Percentiles rank a stretch among this genome's conserved stretches.
phyloP scores from a whole-genome alignment of 192 early-diverging fungal species.

The Coemansia sp. region DNA sequence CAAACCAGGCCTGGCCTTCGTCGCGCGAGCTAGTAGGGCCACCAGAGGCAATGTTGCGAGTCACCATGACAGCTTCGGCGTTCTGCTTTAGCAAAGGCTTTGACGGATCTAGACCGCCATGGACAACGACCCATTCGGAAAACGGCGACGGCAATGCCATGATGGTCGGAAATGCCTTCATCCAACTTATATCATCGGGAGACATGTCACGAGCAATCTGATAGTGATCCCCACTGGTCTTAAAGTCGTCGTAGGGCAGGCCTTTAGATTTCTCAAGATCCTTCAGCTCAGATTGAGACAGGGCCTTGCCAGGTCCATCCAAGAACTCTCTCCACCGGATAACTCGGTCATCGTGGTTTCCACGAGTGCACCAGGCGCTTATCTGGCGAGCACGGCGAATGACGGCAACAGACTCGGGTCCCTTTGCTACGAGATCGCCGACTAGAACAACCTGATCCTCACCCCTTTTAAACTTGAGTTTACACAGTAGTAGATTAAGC shows the following conservation, averaged over 20 bases:
- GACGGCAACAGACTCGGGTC: constrained; percentile 62
- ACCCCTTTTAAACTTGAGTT: constrained; percentile 35
- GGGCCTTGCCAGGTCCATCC: constrained; percentile 31
- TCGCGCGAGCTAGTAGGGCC: constrained; percentile 21
- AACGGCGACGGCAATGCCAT: constrained; percentile 51
- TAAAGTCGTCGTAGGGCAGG: constrained; percentile 27
- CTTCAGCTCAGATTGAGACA: constrained; percentile 16
- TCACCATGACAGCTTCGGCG: constrained; percentile 63
- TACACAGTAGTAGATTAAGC: constrained; percentile 57
- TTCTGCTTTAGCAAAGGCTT: constrained; percentile 56
- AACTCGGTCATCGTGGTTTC: constrained; percentile 76
- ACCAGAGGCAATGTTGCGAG: constrained; percentile 47
- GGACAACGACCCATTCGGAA: constrained; percentile 62
- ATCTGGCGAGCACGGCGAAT: constrained; percentile 56
- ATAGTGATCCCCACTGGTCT: constrained; percentile 33
- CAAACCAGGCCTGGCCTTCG: constrained; percentile 36
- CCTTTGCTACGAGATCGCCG: constrained; percentile 70
- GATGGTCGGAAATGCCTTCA: constrained; percentile 61
- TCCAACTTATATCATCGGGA: constrained; percentile 54
- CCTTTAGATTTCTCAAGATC: constrained; percentile 10
- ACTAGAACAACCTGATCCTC: constrained; percentile 65
- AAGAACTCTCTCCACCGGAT: constrained; percentile 61
- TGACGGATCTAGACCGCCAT: constrained; percentile 65
- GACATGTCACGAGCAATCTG: constrained; percentile 48
- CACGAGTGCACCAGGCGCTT: constrained; percentile 61